Base-by-base conservation (phyloP, 2,329 filamentous ascomycete species). In the Paecilomyces sp. region DNA sequence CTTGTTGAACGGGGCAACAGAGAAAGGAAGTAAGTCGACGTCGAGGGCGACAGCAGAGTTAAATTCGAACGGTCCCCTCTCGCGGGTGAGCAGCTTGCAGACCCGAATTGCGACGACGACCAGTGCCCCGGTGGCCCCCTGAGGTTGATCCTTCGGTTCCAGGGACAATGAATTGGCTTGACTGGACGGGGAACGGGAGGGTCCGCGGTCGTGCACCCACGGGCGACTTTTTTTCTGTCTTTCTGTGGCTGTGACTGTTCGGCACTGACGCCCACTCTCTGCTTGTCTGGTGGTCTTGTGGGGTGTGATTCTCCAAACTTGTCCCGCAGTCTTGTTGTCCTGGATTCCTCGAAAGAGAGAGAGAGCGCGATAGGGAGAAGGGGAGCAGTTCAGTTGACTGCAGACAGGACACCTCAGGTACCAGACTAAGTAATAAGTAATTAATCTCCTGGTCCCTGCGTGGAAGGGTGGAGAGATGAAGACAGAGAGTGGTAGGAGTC, bases 1-100 rank as follows among this genome's bases (percentile, higher is more conserved):
- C 56, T 47, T 33, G 30, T 57, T 24, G 52, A 51, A 60, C 54
- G 25, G 41, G 54, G 58, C 54, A 50, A 55, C 59, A 55, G 34
- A 57, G 24, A 28, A 53, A 30, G 34, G 36, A 56, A 47, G 58
- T 41, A 22, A 22, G 22, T 25, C 22, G 28, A 53, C 24, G 51
- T 53, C 51, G 51, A 53, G 51, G 51, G 51, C 24, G 51, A 30
- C 22, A 53, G 51, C 24, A 53, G 51, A 53, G 28, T 53, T 25
- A 53, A 53, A 25, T 53, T 53, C 24, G 51, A 30, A 30, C 24
- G 22, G 51, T 25, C 51, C 28, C 28, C 22, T 15, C 18, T 22
- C 47, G 22, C 51, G 51, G 51, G 51, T 28, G 51, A 25, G 51
- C 51, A 53, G 51, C 51, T 53, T 53, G 51, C 51, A 53, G 51